These are phyloP conservation scores for Aspergillus diversus DNA, from an alignment of 495 filamentous ascomycete species.

Conservation along the genomic window DNA sequence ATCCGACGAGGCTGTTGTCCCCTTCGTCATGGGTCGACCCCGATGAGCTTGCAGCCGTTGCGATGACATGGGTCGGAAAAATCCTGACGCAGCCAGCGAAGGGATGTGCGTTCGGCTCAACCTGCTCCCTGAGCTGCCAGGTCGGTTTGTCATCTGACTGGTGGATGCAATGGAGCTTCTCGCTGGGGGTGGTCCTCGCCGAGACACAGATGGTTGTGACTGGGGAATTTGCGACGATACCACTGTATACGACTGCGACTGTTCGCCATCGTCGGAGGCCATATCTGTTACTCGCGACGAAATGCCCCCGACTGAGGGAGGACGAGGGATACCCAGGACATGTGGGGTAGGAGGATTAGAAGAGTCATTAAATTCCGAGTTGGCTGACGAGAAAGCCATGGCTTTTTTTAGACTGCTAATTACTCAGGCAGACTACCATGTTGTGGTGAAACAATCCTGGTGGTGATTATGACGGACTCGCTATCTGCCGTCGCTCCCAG, in stretches of 20 bases:
- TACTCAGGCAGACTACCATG: slow-evolving; percentile 28
- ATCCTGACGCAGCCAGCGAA: slow-evolving; percentile 82
- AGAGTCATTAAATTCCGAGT: slow-evolving; percentile 33
- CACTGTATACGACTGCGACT: slow-evolving; percentile 41
- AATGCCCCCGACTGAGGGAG: slow-evolving; percentile 61
- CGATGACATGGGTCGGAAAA: slow-evolving; percentile 96
- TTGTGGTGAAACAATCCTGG: background rate
- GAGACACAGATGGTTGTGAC: slow-evolving; percentile 50
- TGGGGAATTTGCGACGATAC: slow-evolving; percentile 49
- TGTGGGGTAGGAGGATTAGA: slow-evolving; percentile 32
- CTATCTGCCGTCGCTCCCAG: slow-evolving; percentile 1
- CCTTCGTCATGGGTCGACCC: slow-evolving; percentile 55
- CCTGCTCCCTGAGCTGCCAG: slow-evolving; percentile 67
- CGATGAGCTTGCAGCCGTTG: slow-evolving; percentile 92
- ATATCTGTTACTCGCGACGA: slow-evolving; percentile 87
- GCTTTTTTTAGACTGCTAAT: slow-evolving; percentile 18
- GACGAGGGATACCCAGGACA: slow-evolving; percentile 47
- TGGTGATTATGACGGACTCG: slow-evolving; percentile 1
- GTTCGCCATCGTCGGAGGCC: slow-evolving; percentile 57
- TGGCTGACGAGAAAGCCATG: slow-evolving; percentile 36
- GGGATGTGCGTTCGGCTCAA: slow-evolving; percentile 90
- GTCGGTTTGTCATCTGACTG: slow-evolving; percentile 52
- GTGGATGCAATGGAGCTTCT: slow-evolving; percentile 41
- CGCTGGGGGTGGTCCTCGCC: slow-evolving; percentile 49
- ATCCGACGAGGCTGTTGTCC: slow-evolving; percentile 43